Evolutionary conservation across 1,284 basidiomycete genomes (phyloP).

Genomic region (Schizopora paradoxa): DNA sequence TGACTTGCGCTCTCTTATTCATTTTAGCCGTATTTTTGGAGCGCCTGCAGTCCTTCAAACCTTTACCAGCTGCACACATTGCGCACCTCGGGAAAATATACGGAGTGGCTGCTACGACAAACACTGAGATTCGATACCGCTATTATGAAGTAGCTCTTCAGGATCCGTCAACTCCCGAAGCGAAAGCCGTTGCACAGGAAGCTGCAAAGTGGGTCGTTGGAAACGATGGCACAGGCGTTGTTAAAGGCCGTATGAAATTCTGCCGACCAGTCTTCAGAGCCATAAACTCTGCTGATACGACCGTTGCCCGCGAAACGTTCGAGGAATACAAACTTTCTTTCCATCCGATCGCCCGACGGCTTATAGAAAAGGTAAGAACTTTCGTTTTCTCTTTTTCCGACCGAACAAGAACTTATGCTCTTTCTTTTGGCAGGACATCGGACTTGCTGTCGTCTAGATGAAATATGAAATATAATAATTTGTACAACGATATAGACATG

Average conservation of each 20-base stretch:
- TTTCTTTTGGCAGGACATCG: too few species aligned
- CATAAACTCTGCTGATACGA: slow-evolving; percentile 50
- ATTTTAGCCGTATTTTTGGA: slow-evolving; percentile 69
- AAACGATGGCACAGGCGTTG: slow-evolving; percentile 46
- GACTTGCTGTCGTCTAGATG: too few species aligned
- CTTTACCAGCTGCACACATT: slow-evolving; percentile 49
- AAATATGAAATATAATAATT: too few species aligned
- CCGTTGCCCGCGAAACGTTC: slow-evolving; percentile 60
- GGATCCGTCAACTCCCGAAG: slow-evolving; percentile 43
- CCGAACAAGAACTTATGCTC: too few species aligned
- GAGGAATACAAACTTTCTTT: slow-evolving; percentile 48
- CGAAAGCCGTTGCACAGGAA: slow-evolving; percentile 41
- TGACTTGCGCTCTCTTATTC: not conserved
- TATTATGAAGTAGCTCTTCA: slow-evolving; percentile 57
- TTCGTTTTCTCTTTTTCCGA: not conserved
- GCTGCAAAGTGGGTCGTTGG: slow-evolving; percentile 71
- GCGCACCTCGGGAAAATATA: slow-evolving; percentile 54
- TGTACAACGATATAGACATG: too few species aligned
- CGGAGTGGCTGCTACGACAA: slow-evolving; percentile 43
- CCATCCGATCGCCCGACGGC: slow-evolving; percentile 70
- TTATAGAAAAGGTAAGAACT: slow-evolving; percentile 75
- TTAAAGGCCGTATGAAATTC: slow-evolving; percentile 82
- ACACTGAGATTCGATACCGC: slow-evolving; percentile 70
- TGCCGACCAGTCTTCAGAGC: slow-evolving; percentile 63
- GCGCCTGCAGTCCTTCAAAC: slow-evolving; percentile 48